These are phyloP conservation scores for Huntiella moniliformis DNA, from an alignment of 2,329 filamentous ascomycete species.

Conservation along the genomic window DNA sequence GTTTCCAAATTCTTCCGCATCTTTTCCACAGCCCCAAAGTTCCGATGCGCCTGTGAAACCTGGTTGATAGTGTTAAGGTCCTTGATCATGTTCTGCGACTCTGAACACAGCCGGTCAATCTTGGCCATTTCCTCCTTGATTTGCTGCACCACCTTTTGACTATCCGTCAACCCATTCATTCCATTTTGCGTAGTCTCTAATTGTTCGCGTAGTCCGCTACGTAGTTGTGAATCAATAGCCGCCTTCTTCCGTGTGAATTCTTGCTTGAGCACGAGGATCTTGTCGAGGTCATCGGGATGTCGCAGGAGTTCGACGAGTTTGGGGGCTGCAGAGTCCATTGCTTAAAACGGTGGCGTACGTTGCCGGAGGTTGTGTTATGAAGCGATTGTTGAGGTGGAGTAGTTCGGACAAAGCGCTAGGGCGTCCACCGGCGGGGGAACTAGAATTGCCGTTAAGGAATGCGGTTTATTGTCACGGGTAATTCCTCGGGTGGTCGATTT, in stretches of 20 bases:
- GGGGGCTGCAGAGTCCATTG: constrained; percentile 49
- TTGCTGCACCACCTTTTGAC: constrained; percentile 74
- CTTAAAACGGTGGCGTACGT: not conserved
- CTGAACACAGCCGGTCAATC: constrained; percentile 92
- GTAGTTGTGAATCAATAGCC: constrained; percentile 76
- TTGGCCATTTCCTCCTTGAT: constrained; percentile 99
- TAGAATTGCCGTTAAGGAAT: not conserved
- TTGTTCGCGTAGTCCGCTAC: constrained; percentile 75
- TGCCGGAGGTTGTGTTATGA: not conserved
- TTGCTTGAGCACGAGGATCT: constrained; percentile 71
- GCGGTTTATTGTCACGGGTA: too few species aligned
- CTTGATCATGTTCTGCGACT: constrained; percentile 91
- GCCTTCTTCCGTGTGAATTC: constrained; percentile 92
- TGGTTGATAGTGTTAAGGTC: constrained; percentile 89
- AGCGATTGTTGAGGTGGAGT: not conserved
- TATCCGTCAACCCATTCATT: constrained; percentile 74
- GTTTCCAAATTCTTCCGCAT: constrained; percentile 84
- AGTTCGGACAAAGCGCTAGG: not conserved
- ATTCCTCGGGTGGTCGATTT: too few species aligned
- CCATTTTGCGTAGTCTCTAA: constrained; percentile 85
- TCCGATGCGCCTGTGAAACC: constrained; percentile 84
- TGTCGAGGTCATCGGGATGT: constrained; percentile 93
- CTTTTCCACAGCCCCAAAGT: constrained; percentile 82
- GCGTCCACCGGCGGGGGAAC: too few species aligned
- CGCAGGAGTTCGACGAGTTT: constrained; percentile 86